Conservation (phyloP, 352 stramenopile species). For the Phytopythium helicoides region DNA sequence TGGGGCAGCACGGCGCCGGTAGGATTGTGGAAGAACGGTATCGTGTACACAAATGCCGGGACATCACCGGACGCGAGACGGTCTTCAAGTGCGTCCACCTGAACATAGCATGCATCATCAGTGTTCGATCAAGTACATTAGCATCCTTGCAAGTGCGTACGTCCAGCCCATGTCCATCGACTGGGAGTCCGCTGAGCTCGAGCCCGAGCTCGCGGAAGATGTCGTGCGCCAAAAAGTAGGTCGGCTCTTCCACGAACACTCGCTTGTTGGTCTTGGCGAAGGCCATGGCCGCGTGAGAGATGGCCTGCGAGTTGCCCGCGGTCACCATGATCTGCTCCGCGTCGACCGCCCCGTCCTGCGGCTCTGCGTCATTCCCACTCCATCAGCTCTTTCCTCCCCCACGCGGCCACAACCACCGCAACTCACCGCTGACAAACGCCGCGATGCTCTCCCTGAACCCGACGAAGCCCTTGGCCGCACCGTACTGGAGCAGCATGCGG, state of each 20-base stretch:
- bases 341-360: conserved; percentile 31
- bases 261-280: conserved; percentile 77
- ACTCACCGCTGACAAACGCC: conserved; percentile 46
- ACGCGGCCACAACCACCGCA: not conserved
- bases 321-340: conserved; percentile 81
- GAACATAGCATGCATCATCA: too few species aligned
- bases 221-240: conserved; percentile 90
- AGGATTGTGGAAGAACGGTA: conserved; percentile 94
- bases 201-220: conserved; percentile 92
- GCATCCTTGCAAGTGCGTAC: conserved; percentile 20
- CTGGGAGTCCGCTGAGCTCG: conserved; percentile 68
- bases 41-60: conserved; percentile 91
- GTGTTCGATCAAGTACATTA: too few species aligned
- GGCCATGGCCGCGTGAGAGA: conserved; percentile 83
- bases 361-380: conserved; percentile 11
- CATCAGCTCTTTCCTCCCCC: not conserved
- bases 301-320: conserved; percentile 88
- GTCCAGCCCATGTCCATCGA: conserved; percentile 70
- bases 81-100: conserved; percentile 72
- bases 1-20: conserved; percentile 77
- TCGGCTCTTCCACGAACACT: conserved; percentile 90
- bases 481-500: conserved; percentile 68
- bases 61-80: conserved; percentile 52
- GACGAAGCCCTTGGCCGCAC: conserved; percentile 59
- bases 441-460: conserved; percentile 71